Conservation (phyloP, 192 early-diverging fungal genomes). For the Umbelopsis ramanniana region DNA sequence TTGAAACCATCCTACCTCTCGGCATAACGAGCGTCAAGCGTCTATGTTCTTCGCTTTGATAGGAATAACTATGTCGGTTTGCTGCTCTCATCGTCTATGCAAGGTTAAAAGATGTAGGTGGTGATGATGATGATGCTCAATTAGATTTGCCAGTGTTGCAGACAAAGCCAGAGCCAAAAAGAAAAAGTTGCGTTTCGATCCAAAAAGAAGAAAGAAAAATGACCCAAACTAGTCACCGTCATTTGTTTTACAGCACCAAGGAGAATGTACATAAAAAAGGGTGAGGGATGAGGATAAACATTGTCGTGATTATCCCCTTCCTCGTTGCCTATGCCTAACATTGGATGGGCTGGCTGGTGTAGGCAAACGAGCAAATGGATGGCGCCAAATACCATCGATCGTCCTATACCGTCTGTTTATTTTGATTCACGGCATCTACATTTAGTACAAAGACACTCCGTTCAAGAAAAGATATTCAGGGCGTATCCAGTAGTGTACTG, state of each 20-base stretch:
- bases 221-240: neutral
- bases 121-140: no score
- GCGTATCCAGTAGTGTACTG: neutral
- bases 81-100: neutral
- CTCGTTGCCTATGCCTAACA: neutral
- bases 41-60: neutral
- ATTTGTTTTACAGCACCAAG: neutral
- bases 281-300: constrained; percentile 10
- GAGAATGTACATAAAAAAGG: neutral
- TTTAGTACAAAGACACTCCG: neutral
- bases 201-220: neutral
- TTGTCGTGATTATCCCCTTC: neutral
- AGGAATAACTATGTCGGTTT: neutral
- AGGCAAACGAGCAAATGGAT: no score
- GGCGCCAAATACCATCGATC: no score
- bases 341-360: no score
- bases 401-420: no score
- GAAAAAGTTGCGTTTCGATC: neutral
- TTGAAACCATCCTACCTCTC: neutral
- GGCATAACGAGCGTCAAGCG: neutral
- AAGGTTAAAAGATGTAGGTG: no score
- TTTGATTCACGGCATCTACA: no score
- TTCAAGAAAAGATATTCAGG: neutral
- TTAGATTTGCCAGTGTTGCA: no score
- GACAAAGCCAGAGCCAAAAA: no score